A percentile compares a stretch with the other conserved stretches of the same genome.
These are phyloP conservation scores for Malassezia vespertilionis DNA, from an alignment of 1,284 basidiomycete species.

Conservation along the genomic window DNA sequence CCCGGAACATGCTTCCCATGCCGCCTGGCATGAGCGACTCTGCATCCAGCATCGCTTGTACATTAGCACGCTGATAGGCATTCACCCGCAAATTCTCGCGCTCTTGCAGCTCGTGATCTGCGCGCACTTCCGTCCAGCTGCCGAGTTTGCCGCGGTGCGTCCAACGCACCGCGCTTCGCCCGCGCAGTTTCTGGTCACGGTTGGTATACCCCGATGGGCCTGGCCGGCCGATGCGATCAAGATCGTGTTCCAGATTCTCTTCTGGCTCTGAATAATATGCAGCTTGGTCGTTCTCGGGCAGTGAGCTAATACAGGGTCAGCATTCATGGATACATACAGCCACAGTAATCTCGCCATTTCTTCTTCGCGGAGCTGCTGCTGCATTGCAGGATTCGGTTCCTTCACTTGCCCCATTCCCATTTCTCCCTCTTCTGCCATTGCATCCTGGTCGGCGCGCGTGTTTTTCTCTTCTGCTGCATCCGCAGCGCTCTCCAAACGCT, in stretches of 20 bases:
- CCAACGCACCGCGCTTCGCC: conserved; percentile 34
- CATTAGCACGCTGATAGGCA: conserved; percentile 31
- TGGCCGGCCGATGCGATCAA: not conserved
- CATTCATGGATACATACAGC: conserved; percentile 5
- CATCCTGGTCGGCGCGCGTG: too few relatives aligned
- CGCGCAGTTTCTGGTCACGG: conserved; percentile 41
- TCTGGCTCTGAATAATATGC: conserved; percentile 12
- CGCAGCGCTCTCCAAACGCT: too few relatives aligned
- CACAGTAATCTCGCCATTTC: conserved; percentile 12
- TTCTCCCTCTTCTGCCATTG: not conserved
- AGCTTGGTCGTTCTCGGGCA: conserved; percentile 15
- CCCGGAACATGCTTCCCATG: conserved; percentile 6
- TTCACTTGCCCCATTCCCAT: too few relatives aligned
- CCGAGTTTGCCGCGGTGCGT: conserved; percentile 38
- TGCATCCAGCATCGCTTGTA: conserved; percentile 24
- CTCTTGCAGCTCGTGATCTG: conserved; percentile 33
- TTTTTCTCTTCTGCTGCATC: too few relatives aligned
- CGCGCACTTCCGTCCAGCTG: conserved; percentile 37
- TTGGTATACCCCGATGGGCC: conserved; percentile 21
- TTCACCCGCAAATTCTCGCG: conserved; percentile 26
- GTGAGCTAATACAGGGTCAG: conserved; percentile 1
- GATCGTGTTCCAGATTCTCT: not conserved
- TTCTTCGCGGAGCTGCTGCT: conserved; percentile 7
- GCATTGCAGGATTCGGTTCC: not conserved
- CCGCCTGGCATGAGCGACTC: conserved; percentile 7